Conservation (phyloP, 2,329 filamentous ascomycete genomes). For the Trichoderma koningii region DNA sequence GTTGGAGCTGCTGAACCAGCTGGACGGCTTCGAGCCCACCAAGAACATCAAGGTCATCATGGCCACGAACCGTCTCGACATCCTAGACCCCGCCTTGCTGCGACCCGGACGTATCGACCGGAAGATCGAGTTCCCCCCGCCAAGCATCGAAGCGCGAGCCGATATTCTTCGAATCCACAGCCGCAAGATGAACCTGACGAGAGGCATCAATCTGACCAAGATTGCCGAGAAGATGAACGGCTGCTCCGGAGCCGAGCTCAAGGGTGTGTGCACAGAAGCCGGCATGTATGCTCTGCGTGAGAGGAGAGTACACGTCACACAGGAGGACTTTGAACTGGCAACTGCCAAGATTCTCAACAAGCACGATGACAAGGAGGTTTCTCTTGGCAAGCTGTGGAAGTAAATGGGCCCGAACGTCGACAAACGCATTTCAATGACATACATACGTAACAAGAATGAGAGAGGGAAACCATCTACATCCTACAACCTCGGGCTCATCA, state of each 20-base stretch:
- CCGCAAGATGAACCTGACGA: slow-evolving; percentile 96
- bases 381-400: slow-evolving; percentile 77
- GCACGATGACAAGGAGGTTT: slow-evolving; percentile 97
- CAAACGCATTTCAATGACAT: slow-evolving; percentile 3
- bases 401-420: slow-evolving; percentile 32
- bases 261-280: slow-evolving; percentile 97
- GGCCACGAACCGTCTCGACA: slow-evolving; percentile 97
- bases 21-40: slow-evolving; percentile 97
- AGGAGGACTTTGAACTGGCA: slow-evolving; percentile 97
- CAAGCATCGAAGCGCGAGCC: slow-evolving; percentile 91
- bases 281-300: slow-evolving; percentile 98
- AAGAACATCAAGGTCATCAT: slow-evolving; percentile 99
- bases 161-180: slow-evolving; percentile 98
- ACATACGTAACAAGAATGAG: not conserved
- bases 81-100: slow-evolving; percentile 90
- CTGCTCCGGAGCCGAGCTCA: slow-evolving; percentile 94
- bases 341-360: slow-evolving; percentile 99
- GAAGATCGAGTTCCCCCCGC: slow-evolving; percentile 98
- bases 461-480: slow-evolving; percentile 10
- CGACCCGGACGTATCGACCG: slow-evolving; percentile 97
- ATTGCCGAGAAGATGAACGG: slow-evolving; percentile 99
- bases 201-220: slow-evolving; percentile 96
- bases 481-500: slow-evolving; percentile 29
- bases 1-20: slow-evolving; percentile 96
- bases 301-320: slow-evolving; percentile 94